Percentiles rank a stretch among this genome's conserved stretches.
Evolutionary conservation across 2,329 filamentous ascomycete genomes (phyloP).

Genomic region (Colletotrichum spinosum): DNA sequence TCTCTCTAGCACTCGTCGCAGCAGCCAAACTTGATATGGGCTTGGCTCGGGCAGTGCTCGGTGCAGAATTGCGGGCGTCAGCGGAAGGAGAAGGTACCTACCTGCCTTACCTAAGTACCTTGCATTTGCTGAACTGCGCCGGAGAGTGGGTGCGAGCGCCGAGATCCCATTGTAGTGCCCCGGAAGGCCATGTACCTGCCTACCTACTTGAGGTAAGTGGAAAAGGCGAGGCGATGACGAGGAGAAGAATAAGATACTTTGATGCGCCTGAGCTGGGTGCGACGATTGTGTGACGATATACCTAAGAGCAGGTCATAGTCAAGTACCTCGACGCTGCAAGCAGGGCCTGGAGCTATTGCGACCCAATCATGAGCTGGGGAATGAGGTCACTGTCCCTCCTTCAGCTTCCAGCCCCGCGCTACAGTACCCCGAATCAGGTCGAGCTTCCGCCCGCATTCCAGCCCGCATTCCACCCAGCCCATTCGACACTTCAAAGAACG

Average conservation of each 20-base stretch:
- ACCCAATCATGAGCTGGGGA: slow-evolving; percentile 24
- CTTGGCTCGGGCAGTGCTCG: slow-evolving; percentile 32
- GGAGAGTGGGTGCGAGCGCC: too few relatives aligned
- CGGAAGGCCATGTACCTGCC: background rate
- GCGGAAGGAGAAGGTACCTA: slow-evolving; percentile 5
- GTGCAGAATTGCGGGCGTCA: slow-evolving; percentile 30
- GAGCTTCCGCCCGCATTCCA: background rate
- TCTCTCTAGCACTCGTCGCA: background rate
- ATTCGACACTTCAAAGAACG: too few relatives aligned
- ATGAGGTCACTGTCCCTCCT: slow-evolving; percentile 29
- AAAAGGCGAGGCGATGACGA: background rate
- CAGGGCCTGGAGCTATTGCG: slow-evolving; percentile 18
- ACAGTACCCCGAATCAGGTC: background rate
- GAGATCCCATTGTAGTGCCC: background rate
- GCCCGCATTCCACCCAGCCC: too few relatives aligned
- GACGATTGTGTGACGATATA: background rate
- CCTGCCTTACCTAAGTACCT: background rate
- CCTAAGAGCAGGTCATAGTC: background rate
- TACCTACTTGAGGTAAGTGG: background rate
- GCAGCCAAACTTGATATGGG: slow-evolving; percentile 12
- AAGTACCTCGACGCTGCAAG: slow-evolving; percentile 35
- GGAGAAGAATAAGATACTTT: slow-evolving; percentile 3
- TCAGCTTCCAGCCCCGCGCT: slow-evolving; percentile 25
- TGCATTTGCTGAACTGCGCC: too few relatives aligned
- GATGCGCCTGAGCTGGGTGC: background rate